Percentiles rank a stretch among this genome's conserved stretches.
phyloP scores from a whole-genome alignment of 2,329 filamentous ascomycete genomes.

The Periglandula ipomoeae region DNA sequence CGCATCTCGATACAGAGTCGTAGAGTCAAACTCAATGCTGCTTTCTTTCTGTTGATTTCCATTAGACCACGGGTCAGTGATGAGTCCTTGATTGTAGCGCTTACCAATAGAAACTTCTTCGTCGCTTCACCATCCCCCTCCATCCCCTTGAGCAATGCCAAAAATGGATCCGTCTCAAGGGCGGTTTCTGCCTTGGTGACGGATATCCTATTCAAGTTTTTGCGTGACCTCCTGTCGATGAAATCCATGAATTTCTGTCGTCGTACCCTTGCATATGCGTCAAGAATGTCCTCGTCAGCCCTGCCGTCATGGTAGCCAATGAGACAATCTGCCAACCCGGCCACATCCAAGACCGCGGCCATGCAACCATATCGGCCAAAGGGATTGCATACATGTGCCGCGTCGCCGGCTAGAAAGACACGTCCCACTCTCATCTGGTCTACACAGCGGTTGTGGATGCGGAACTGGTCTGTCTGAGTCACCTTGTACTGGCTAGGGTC shows the following conservation, averaged over 20 bases:
- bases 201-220: conserved; percentile 7
- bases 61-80: too few species aligned
- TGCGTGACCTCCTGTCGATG: conserved; percentile 8
- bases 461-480: conserved; percentile 30
- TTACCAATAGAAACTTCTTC: conserved; percentile 7
- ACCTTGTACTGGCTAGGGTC: conserved; percentile 39
- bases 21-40: conserved; percentile 11
- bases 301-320: conserved; percentile 28
- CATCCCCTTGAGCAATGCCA: conserved; percentile 7
- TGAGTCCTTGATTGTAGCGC: background rate
- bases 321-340: conserved; percentile 38
- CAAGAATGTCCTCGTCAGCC: conserved; percentile 30
- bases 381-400: conserved; percentile 43
- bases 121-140: conserved; percentile 7
- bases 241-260: conserved; percentile 22
- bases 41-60: conserved; percentile 6
- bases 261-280: conserved; percentile 27
- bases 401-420: conserved; percentile 40
- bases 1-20: conserved; percentile 1
- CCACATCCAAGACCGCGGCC: conserved; percentile 39
- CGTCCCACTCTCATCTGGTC: conserved; percentile 37
- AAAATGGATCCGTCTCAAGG: conserved; percentile 5
- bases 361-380: conserved; percentile 41
- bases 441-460: conserved; percentile 40
- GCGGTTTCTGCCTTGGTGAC: conserved; percentile 1